These are phyloP conservation scores for Ceratorhiza oryzae-sativae DNA, from an alignment of 1,284 basidiomycete genomes.

Conservation along the genomic window DNA sequence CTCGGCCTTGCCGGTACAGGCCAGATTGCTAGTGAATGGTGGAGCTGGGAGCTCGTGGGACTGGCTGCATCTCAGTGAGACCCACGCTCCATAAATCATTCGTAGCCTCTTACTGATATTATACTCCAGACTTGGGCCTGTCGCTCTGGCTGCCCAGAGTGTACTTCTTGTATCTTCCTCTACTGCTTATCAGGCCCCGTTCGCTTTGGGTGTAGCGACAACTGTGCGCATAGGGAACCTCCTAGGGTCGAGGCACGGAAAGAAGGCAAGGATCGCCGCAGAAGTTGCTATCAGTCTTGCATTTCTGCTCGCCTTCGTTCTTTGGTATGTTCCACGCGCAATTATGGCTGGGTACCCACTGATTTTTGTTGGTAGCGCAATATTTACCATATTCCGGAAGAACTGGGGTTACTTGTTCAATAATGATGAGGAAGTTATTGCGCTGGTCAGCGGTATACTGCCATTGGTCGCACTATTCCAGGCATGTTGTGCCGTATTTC, in stretches of 20 bases:
- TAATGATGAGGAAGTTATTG: slow-evolving; percentile 67
- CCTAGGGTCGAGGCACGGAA: slow-evolving; percentile 65
- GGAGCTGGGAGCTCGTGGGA: slow-evolving; percentile 84
- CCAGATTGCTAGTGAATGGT: slow-evolving; percentile 68
- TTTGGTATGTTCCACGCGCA: slow-evolving; percentile 10
- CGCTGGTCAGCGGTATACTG: slow-evolving; percentile 72
- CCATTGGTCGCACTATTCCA: slow-evolving; percentile 82
- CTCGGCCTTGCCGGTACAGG: slow-evolving; percentile 82
- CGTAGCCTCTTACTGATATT: background rate
- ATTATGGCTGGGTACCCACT: background rate
- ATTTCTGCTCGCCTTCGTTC: slow-evolving; percentile 52
- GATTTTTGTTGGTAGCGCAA: slow-evolving; percentile 22
- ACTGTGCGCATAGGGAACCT: slow-evolving; percentile 77
- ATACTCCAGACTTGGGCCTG: slow-evolving; percentile 59
- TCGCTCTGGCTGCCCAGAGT: slow-evolving; percentile 74
- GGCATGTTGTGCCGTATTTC: slow-evolving; percentile 50
- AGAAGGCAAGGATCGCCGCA: slow-evolving; percentile 64
- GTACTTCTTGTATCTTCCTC: slow-evolving; percentile 64
- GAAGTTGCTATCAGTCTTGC: slow-evolving; percentile 70
- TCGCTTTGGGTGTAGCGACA: slow-evolving; percentile 61
- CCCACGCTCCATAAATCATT: too few species aligned
- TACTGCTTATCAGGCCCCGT: slow-evolving; percentile 73
- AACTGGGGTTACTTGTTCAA: slow-evolving; percentile 74
- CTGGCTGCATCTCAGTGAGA: slow-evolving; percentile 36
- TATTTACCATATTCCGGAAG: slow-evolving; percentile 48